A percentile compares a stretch with the other conserved stretches of the same genome.
phyloP scores from a whole-genome alignment of 495 filamentous ascomycete genomes.

The Aspergillus steynii region DNA sequence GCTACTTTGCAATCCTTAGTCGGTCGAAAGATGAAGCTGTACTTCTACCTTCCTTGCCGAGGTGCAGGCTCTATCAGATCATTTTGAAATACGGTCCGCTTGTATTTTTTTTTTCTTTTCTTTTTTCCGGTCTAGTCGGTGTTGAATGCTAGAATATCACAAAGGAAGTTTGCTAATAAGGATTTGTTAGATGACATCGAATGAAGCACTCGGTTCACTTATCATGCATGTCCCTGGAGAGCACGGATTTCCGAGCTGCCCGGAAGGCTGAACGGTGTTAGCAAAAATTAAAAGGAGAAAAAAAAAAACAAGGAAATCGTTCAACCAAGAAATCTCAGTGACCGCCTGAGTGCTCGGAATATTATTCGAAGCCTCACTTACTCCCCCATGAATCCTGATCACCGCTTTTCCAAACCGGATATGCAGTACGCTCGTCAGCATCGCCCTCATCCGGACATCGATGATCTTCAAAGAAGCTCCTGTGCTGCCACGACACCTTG shows the following conservation, averaged over 20 bases:
- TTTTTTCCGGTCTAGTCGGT: not conserved
- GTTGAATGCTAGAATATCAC: not conserved
- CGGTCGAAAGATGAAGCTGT: not conserved
- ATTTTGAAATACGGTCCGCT: not conserved
- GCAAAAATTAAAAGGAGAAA: no score
- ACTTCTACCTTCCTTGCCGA: not conserved
- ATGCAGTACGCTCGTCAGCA: not conserved
- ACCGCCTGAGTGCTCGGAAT: not conserved
- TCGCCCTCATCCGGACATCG: not conserved
- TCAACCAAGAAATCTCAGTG: not conserved
- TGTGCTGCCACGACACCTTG: not conserved
- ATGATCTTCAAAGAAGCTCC: not conserved
- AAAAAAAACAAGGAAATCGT: not conserved
- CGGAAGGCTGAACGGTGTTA: not conserved
- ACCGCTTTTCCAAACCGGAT: not conserved
- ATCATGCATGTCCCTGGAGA: not conserved
- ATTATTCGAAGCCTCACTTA: not conserved
- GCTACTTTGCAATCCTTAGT: not conserved
- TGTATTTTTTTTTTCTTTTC: not conserved
- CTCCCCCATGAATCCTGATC: not conserved
- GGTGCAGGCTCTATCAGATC: not conserved
- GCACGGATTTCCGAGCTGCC: not conserved
- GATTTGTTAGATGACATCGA: not conserved
- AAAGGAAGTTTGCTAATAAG: not conserved
- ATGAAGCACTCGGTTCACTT: not conserved